phyloP scores from a whole-genome alignment of 805 yeast species.

The Komagataella kurtzmanii region DNA sequence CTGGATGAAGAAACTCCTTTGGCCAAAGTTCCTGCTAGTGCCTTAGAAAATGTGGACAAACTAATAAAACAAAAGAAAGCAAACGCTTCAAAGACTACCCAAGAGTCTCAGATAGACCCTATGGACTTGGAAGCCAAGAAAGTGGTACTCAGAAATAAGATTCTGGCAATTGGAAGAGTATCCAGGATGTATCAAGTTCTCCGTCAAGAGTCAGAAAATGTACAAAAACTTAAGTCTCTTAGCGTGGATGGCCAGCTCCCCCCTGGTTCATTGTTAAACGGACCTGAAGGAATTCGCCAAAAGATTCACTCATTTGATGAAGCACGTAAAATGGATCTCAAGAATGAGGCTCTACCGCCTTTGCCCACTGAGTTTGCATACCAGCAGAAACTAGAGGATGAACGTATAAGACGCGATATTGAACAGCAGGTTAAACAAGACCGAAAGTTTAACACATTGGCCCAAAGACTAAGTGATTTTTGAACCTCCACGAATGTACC shows the following conservation, averaged over 20 bases:
- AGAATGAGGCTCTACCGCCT: slow-evolving; percentile 87
- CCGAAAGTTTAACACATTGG: slow-evolving; percentile 11
- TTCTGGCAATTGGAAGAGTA: slow-evolving; percentile 91
- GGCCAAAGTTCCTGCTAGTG: slow-evolving; percentile 15
- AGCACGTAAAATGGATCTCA: slow-evolving; percentile 67
- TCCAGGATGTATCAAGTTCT: slow-evolving; percentile 87
- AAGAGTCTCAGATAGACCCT: slow-evolving; percentile 3
- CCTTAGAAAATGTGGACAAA: neutral
- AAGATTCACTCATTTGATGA: slow-evolving; percentile 69
- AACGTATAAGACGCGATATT: slow-evolving; percentile 22
- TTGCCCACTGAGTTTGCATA: slow-evolving; percentile 38
- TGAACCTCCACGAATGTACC: neutral
- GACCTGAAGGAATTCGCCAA: slow-evolving; percentile 62
- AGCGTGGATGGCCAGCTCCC: slow-evolving; percentile 65
- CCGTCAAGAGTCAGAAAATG: slow-evolving; percentile 81
- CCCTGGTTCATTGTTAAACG: slow-evolving; percentile 67
- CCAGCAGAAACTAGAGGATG: slow-evolving; percentile 31
- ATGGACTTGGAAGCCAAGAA: slow-evolving; percentile 17
- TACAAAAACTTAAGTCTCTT: slow-evolving; percentile 63
- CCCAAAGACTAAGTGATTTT: slow-evolving; percentile 8
- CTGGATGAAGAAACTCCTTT: slow-evolving; percentile 60
- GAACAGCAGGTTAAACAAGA: slow-evolving; percentile 13
- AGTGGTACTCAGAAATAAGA: slow-evolving; percentile 61
- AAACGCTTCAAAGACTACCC: neutral
- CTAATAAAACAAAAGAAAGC: neutral